These are phyloP conservation scores for Chlamydomonas applanata DNA, from an alignment of 139 green algal species.

Conservation along the genomic window DNA sequence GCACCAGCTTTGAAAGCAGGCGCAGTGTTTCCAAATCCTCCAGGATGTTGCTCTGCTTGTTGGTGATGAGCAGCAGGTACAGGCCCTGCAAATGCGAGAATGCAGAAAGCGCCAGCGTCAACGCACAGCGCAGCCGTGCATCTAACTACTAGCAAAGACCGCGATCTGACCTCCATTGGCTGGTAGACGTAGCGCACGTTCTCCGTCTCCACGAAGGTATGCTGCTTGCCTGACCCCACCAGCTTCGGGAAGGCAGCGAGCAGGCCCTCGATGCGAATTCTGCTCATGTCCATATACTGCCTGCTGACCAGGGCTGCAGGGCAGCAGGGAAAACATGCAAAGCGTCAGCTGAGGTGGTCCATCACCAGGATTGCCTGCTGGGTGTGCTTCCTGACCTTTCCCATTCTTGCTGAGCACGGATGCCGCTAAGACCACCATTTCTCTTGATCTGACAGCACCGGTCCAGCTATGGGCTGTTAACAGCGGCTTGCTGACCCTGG, in stretches of 20 bases:
- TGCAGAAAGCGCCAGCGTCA: background rate
- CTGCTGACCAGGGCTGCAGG: slow-evolving; percentile 93
- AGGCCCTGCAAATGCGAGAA: slow-evolving; percentile 62
- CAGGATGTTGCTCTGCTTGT: slow-evolving; percentile 97
- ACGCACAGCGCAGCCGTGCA: background rate
- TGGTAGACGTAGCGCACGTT: slow-evolving; percentile 99
- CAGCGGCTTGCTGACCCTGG: no score
- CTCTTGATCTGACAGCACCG: background rate
- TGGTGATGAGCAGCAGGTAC: slow-evolving; percentile 98
- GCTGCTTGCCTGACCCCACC: slow-evolving; percentile 92
- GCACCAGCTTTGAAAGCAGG: slow-evolving; percentile 93
- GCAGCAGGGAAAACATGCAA: background rate
- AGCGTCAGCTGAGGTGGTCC: background rate
- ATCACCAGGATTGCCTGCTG: background rate
- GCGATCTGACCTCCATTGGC: slow-evolving; percentile 85
- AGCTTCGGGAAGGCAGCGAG: slow-evolving; percentile 98
- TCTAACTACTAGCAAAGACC: background rate
- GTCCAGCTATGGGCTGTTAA: no score
- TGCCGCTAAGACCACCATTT: slow-evolving; percentile 92
- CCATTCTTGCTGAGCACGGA: slow-evolving; percentile 89
- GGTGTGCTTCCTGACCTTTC: slow-evolving; percentile 67
- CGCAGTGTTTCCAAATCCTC: slow-evolving; percentile 98
- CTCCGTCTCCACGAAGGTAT: slow-evolving; percentile 99
- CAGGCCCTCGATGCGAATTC: slow-evolving; percentile 97
- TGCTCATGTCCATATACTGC: slow-evolving; percentile 98